phyloP scores from a whole-genome alignment of 129 eudicot species.

The Sambucus nigra region DNA sequence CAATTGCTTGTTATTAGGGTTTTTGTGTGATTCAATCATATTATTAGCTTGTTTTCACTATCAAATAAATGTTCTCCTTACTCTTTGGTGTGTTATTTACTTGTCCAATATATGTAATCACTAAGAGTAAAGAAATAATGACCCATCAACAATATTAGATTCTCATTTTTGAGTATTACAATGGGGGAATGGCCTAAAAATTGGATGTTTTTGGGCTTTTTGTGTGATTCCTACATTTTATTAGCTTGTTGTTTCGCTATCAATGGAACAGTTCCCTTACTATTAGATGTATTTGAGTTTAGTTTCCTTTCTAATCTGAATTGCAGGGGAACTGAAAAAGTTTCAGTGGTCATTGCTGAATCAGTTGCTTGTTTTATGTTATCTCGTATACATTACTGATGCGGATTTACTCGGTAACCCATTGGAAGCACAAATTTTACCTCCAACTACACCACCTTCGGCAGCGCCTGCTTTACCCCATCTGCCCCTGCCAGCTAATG shows the following conservation, averaged over 20 bases:
- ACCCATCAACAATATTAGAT: no score
- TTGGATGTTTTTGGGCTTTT: no score
- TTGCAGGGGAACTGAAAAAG: slow-evolving; percentile 43
- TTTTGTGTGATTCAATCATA: neutral
- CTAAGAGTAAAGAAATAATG: no score
- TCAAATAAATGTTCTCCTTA: neutral
- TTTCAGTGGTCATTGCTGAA: slow-evolving; percentile 23
- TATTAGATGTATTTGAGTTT: slow-evolving; percentile 8
- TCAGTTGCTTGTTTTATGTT: slow-evolving; percentile 35
- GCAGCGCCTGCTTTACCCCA: slow-evolving; percentile 20
- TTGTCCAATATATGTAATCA: no score
- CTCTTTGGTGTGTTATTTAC: neutral
- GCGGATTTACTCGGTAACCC: slow-evolving; percentile 32
- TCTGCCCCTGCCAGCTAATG: slow-evolving; percentile 22
- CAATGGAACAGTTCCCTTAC: neutral
- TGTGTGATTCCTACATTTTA: neutral
- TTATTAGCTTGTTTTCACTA: neutral
- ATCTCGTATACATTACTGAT: slow-evolving; percentile 16
- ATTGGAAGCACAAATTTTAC: slow-evolving; percentile 18
- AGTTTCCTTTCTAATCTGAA: slow-evolving; percentile 6
- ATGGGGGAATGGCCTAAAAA: no score
- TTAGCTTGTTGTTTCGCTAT: neutral
- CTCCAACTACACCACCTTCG: slow-evolving; percentile 20
- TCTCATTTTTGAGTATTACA: no score
- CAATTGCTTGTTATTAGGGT: neutral